Evolutionary conservation across 2,329 filamentous ascomycete genomes (phyloP).

Genomic region (Pyricularia grisea): DNA sequence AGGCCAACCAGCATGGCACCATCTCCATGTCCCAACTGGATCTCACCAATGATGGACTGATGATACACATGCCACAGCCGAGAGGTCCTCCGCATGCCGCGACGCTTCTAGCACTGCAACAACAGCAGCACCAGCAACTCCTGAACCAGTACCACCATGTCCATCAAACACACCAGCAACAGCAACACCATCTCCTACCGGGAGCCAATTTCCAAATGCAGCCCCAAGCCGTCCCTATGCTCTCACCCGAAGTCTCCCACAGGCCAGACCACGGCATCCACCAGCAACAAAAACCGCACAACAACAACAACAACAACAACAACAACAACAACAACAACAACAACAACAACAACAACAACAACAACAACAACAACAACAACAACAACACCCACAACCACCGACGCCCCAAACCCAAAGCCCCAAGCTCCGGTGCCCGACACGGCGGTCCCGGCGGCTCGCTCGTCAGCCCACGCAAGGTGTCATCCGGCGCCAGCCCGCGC

Average conservation of each 20-base stretch:
- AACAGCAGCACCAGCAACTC: constrained; percentile 12
- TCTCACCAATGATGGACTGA: constrained; percentile 28
- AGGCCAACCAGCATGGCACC: constrained; percentile 2
- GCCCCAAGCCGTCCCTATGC: neutral
- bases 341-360: too few species aligned
- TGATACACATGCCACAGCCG: constrained; percentile 46
- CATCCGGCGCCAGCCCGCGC: constrained; percentile 10
- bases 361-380: constrained; percentile 3
- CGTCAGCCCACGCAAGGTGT: constrained; percentile 29
- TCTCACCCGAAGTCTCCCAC: neutral
- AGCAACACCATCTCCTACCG: constrained; percentile 11
- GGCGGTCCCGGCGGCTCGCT: constrained; percentile 27
- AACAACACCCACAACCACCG: constrained; percentile 9
- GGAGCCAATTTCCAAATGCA: neutral
- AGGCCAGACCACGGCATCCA: constrained; percentile 3
- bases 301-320: neutral
- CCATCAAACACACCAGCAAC: constrained; percentile 13
- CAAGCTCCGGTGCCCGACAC: constrained; percentile 44
- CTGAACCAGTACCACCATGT: constrained; percentile 9
- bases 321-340: too few species aligned
- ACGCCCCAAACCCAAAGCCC: constrained; percentile 38
- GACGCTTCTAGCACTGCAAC: constrained; percentile 22
- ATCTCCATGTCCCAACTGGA: constrained; percentile 9
- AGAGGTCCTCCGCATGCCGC: constrained; percentile 25
- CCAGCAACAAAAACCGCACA: constrained; percentile 8